These are phyloP conservation scores for Termitomyces sp. DNA, from an alignment of 768 basidiomycete species.

Conservation along the genomic window DNA sequence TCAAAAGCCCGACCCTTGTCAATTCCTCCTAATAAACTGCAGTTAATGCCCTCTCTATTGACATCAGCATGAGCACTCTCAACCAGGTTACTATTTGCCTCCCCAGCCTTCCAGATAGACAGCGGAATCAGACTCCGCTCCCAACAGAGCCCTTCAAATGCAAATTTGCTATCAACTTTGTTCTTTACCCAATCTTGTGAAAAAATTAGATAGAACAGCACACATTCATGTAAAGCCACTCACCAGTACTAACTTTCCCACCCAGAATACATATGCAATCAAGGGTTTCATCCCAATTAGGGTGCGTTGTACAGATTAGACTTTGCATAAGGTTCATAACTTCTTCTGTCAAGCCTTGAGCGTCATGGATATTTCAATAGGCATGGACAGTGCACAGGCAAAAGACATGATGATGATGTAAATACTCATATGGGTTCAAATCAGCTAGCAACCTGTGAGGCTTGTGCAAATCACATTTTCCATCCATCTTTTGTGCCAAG, in stretches of 20 bases:
- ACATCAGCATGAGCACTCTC: conserved; percentile 22
- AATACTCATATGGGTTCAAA: conserved; percentile 21
- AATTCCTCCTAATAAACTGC: conserved; percentile 1
- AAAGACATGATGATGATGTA: conserved; percentile 14
- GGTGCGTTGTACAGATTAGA: conserved; percentile 19
- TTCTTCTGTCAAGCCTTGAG: conserved; percentile 4
- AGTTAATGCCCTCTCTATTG: conserved; percentile 21
- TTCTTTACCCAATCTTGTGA: conserved; percentile 22
- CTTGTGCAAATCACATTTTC: conserved; percentile 21
- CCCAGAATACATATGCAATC: conserved; percentile 12
- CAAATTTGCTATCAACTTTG: conserved; percentile 22
- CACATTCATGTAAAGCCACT: neutral
- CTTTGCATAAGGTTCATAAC: conserved; percentile 20
- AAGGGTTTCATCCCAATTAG: conserved; percentile 18
- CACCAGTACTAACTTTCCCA: conserved; percentile 19
- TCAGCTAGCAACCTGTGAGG: conserved; percentile 9
- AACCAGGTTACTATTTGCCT: conserved; percentile 22
- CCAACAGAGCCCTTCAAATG: conserved; percentile 25
- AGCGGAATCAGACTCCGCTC: conserved; percentile 22
- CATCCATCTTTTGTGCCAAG: conserved; percentile 4
- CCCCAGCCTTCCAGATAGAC: conserved; percentile 20
- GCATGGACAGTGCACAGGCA: conserved; percentile 20
- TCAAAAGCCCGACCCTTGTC: neutral
- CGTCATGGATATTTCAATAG: conserved; percentile 20
- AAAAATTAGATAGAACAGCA: neutral